phyloP scores from a whole-genome alignment of 2,329 filamentous ascomycete species.

The Hypoxylon sp. region DNA sequence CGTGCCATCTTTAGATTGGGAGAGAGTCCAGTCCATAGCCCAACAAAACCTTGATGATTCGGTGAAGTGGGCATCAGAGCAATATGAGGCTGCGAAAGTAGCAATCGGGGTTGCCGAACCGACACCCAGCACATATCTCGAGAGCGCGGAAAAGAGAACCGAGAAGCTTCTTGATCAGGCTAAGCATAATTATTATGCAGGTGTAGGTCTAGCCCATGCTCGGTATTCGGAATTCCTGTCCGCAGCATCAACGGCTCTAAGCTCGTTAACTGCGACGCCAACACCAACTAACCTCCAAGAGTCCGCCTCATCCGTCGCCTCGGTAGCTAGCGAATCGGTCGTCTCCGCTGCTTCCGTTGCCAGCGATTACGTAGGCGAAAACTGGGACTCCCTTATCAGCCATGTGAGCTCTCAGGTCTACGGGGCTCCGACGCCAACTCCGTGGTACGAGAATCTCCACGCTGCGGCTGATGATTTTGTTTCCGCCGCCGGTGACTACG shows the following conservation, averaged over 20 bases:
- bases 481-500: constrained; percentile 49
- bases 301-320: constrained; percentile 62
- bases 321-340: constrained; percentile 64
- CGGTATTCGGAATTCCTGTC: constrained; percentile 82
- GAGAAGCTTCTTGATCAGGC: constrained; percentile 75
- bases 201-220: constrained; percentile 82
- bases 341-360: constrained; percentile 63
- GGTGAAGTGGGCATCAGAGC: constrained; percentile 77
- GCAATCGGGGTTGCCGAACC: constrained; percentile 75
- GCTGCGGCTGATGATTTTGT: constrained; percentile 61
- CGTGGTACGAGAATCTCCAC: constrained; percentile 66
- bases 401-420: constrained; percentile 80
- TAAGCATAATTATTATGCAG: constrained; percentile 80
- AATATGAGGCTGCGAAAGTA: constrained; percentile 78
- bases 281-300: constrained; percentile 70
- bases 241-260: constrained; percentile 79
- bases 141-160: constrained; percentile 58
- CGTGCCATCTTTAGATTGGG: constrained; percentile 63
- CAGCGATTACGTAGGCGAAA: constrained; percentile 63
- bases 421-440: constrained; percentile 73
- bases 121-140: constrained; percentile 65
- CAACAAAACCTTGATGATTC: constrained; percentile 79
- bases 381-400: constrained; percentile 75
- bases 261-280: constrained; percentile 70
- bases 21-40: constrained; percentile 73